A percentile compares a stretch with the other conserved stretches of the same genome.
Evolutionary conservation across 2,329 filamentous ascomycete species (phyloP).

Genomic region (Mycosphaerelloides madeirae): DNA sequence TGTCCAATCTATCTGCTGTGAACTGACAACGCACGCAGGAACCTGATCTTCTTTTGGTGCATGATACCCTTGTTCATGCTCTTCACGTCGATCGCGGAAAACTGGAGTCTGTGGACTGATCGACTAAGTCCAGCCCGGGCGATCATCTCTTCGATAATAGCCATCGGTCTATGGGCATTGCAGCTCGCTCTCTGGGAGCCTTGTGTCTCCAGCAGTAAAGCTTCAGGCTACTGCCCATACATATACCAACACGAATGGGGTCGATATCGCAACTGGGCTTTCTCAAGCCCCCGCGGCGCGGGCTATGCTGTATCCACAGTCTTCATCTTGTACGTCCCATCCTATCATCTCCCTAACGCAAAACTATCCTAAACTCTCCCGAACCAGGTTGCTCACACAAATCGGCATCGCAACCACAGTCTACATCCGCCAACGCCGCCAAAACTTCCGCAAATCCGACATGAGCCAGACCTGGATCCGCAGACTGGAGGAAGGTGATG

Average conservation of each 20-base stretch:
- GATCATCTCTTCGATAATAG: slow-evolving; percentile 10
- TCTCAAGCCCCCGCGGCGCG: slow-evolving; percentile 8
- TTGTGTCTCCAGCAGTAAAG: slow-evolving; percentile 2
- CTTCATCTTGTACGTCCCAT: slow-evolving; percentile 11
- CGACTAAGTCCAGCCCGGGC: slow-evolving; percentile 9
- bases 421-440: slow-evolving; percentile 3
- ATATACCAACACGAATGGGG: slow-evolving; percentile 8
- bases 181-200: slow-evolving; percentile 13
- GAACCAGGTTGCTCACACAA: neutral
- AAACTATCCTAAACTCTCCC: neutral
- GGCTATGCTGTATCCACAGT: slow-evolving; percentile 10
- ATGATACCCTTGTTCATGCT: slow-evolving; percentile 10
- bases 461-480: slow-evolving; percentile 5
- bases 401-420: slow-evolving; percentile 3
- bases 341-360: too few relatives aligned
- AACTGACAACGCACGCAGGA: slow-evolving; percentile 2
- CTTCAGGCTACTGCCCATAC: slow-evolving; percentile 11
- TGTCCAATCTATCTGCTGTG: neutral
- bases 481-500: slow-evolving; percentile 1
- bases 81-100: slow-evolving; percentile 7
- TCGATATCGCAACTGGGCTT: slow-evolving; percentile 9
- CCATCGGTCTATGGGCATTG: slow-evolving; percentile 7
- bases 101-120: slow-evolving; percentile 9
- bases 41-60: slow-evolving; percentile 17
- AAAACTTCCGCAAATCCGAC: slow-evolving; percentile 8